These are phyloP conservation scores for Edaphochlamys debaryana DNA, from an alignment of 139 green algal species.

Conservation along the genomic window DNA sequence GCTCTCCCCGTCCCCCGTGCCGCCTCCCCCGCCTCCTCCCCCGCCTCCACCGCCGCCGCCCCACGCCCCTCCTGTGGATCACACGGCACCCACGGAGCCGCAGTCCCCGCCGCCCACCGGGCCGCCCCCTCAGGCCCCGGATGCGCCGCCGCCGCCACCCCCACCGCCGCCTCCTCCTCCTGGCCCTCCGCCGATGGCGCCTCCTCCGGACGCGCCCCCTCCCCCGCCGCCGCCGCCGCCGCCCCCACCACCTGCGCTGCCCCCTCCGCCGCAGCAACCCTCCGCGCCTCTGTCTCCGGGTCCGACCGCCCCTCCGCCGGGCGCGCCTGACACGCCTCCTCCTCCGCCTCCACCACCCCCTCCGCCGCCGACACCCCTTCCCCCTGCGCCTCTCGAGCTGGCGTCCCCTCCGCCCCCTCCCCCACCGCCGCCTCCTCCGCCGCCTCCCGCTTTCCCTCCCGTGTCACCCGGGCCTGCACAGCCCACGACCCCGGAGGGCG, in stretches of 20 bases:
- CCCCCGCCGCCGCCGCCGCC: conserved; percentile 4
- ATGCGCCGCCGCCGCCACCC: not conserved
- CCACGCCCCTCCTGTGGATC: no score
- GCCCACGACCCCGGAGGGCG: no score
- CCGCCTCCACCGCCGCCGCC: conserved; percentile 9
- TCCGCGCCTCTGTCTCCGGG: not conserved
- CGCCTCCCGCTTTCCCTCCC: no score
- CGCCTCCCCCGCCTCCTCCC: not conserved
- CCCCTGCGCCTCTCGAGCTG: no score
- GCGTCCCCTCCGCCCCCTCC: no score
- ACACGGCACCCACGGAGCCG: no score
- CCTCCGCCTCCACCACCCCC: no score
- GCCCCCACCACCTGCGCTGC: not conserved
- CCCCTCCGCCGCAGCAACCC: not conserved
- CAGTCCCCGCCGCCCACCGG: not conserved
- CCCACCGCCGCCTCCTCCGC: no score
- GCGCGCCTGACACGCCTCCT: no score
- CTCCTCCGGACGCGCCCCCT: not conserved
- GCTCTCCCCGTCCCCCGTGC: not conserved
- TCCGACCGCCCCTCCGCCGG: no score
- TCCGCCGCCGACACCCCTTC: no score
- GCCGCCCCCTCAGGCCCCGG: not conserved
- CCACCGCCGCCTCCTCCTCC: not conserved
- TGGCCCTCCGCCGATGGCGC: not conserved
- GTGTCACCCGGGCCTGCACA: no score